Percentiles rank a stretch among this genome's conserved stretches.
phyloP scores from a whole-genome alignment of 257 asterid genomes.

The Avicennia marina region DNA sequence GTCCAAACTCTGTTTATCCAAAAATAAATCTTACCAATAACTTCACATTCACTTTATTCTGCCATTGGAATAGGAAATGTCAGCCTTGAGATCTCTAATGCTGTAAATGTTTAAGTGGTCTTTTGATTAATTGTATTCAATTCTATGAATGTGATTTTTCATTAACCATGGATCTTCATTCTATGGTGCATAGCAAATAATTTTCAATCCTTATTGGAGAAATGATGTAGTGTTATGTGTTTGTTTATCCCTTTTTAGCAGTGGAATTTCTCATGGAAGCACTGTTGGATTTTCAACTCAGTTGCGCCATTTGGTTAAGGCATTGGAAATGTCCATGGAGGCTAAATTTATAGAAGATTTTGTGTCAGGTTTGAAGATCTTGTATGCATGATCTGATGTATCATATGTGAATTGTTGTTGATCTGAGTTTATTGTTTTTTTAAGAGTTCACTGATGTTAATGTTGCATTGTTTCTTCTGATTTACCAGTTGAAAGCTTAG shows the following conservation, averaged over 20 bases:
- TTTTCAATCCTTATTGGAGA: too few species aligned
- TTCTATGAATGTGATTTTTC: too few species aligned
- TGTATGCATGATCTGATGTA: not conserved
- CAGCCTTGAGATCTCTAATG: too few species aligned
- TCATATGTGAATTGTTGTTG: not conserved
- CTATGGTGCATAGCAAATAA: too few species aligned
- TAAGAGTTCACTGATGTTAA: not conserved
- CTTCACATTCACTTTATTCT: too few species aligned
- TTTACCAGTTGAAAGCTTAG: constrained; percentile 42
- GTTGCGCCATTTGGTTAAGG: constrained; percentile 49
- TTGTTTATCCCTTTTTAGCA: constrained; percentile 28
- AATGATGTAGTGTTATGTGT: too few species aligned
- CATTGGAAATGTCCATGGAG: constrained; percentile 48
- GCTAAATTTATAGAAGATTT: constrained; percentile 67
- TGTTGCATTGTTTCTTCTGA: constrained; percentile 11
- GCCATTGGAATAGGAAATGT: too few species aligned
- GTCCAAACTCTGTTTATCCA: too few species aligned
- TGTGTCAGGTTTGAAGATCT: constrained; percentile 59
- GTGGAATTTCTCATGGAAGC: constrained; percentile 35
- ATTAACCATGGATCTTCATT: too few species aligned
- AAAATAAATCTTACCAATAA: too few species aligned
- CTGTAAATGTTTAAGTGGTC: too few species aligned
- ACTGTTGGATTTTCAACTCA: constrained; percentile 65
- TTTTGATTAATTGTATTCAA: too few species aligned
- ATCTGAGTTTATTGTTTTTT: not conserved